Evolutionary conservation across 306 rosid genomes (phyloP), one percentile per base, ranked within the genome.

Genomic region (Cicer chorassanicum): DNA sequence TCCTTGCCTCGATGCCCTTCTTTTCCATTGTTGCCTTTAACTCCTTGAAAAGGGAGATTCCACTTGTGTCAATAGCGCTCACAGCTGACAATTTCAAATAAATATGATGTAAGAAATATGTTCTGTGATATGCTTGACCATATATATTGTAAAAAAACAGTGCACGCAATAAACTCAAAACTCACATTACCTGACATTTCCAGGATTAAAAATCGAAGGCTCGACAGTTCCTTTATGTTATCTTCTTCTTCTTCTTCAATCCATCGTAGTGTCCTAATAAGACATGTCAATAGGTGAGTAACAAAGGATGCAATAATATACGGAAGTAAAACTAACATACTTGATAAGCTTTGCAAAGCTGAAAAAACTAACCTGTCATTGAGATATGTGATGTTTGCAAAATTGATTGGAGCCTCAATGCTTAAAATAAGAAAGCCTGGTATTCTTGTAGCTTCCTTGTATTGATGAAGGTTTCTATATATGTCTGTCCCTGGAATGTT

Each of bases 401-500:
- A 94, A 83, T 90, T 94, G 85, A 94, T 87, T 7, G 99, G 91
- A 84, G 99, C 94, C 80, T 92, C 97, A n/a, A 94, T 86, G 85
- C 96, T 84, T 64, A 94, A 60, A 53, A 94, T 85, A 63, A 94
- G 93, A 83, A 92, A 90, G 48, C 97, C 96, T 21, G 94, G 95
- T 68, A 87, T 74, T 49, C 51, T 81, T 45, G 49, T 66, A 50
- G 99, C 91, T 9, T 94, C 90, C 82, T 85, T 86, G 44, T 94
- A 94, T 53, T 94, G 99, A 74, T 92, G 87, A 79, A 89, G 75
- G 83, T 94, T 84, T 68, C 97, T 68, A 29, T 86, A 94, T 68
- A 89, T 88, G 43, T 90, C 89, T 45, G 99, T 86, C 45, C 96
- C 96, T 0, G 91, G 89, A 77, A 94, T 92, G 62, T 84, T 90